These are phyloP conservation scores for Domatiomyces globalis DNA, from an alignment of 2,329 filamentous ascomycete species.

Conservation along the genomic window DNA sequence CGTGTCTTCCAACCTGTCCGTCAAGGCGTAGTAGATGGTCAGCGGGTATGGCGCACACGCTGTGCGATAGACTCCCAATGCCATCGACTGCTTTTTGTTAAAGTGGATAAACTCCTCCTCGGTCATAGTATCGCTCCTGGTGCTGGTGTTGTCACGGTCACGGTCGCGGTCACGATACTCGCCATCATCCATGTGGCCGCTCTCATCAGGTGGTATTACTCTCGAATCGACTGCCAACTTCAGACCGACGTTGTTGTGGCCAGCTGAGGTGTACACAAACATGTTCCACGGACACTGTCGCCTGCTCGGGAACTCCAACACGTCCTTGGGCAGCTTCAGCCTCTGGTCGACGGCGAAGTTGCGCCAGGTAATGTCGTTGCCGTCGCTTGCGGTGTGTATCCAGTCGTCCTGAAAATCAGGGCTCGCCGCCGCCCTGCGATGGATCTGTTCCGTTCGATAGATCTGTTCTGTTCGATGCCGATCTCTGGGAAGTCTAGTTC, in stretches of 20 bases:
- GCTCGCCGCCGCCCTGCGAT: not conserved
- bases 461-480: not conserved
- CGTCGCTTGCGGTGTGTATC: not conserved
- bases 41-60: not conserved
- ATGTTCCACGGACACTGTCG: not conserved
- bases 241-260: not conserved
- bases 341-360: not conserved
- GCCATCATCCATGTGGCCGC: not conserved
- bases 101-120: not conserved
- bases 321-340: not conserved
- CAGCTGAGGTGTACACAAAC: not conserved
- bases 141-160: not conserved
- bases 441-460: not conserved
- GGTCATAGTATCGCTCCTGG: not conserved
- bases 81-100: not conserved
- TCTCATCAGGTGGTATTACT: not conserved
- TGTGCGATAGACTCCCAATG: not conserved
- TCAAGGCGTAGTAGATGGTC: constrained; percentile 1
- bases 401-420: not conserved
- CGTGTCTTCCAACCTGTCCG: not conserved
- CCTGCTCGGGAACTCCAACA: not conserved
- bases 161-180: not conserved
- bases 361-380: not conserved
- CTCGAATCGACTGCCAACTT: not conserved
- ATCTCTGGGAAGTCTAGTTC: not conserved